Conservation (phyloP, 805 yeast genomes). For the Candida boidinii region DNA sequence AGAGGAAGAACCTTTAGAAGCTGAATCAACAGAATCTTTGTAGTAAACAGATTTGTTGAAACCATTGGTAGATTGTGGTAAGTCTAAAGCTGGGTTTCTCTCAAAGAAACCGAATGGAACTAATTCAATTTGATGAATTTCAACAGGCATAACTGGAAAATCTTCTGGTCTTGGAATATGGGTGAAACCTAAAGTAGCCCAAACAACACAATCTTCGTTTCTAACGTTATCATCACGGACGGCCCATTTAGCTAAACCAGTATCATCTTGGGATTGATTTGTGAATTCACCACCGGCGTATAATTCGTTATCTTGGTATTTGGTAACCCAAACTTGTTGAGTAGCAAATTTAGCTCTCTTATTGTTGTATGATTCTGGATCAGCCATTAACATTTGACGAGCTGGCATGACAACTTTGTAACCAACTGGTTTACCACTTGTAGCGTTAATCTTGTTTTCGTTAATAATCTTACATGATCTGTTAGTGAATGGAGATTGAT, state of each 20-base stretch:
- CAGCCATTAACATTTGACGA: conserved; percentile 66
- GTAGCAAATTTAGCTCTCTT: conserved; percentile 72
- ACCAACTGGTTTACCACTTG: conserved; percentile 65
- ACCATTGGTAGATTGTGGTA: conserved; percentile 60
- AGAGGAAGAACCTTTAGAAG: conserved; percentile 14
- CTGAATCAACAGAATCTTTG: conserved; percentile 16
- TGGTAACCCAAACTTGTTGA: conserved; percentile 76
- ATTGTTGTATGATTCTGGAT: conserved; percentile 51
- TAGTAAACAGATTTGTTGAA: conserved; percentile 55
- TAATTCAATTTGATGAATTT: conserved; percentile 58
- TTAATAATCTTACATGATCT: conserved; percentile 70
- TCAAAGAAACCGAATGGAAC: conserved; percentile 70
- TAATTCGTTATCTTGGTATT: conserved; percentile 61
- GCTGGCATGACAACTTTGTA: conserved; percentile 71
- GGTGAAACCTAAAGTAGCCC: conserved; percentile 78
- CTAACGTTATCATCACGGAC: conserved; percentile 59
- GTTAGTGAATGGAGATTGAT: conserved; percentile 68
- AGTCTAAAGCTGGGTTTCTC: conserved; percentile 68
- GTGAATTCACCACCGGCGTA: conserved; percentile 84
- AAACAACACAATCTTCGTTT: conserved; percentile 67
- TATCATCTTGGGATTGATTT: conserved; percentile 64
- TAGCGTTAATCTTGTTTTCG: conserved; percentile 61
- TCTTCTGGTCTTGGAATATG: conserved; percentile 80
- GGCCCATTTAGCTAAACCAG: conserved; percentile 68
- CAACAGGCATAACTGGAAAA: conserved; percentile 88